Percentiles rank a stretch among this genome's conserved stretches.
These are phyloP conservation scores for Cladorrhinum samala DNA, from an alignment of 495 filamentous ascomycete species.

Conservation along the genomic window DNA sequence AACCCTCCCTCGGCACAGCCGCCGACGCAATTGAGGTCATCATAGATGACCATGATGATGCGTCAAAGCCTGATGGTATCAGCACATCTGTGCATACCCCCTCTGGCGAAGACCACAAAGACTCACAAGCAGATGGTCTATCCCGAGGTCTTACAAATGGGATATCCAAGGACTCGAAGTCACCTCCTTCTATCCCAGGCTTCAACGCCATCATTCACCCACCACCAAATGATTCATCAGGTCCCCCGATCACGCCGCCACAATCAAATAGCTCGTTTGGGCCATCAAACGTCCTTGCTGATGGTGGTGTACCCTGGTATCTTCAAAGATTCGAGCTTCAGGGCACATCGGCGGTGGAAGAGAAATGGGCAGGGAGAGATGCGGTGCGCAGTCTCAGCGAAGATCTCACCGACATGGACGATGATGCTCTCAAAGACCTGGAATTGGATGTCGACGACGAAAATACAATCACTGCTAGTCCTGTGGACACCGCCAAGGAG, in stretches of 20 bases:
- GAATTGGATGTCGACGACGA: slow-evolving; percentile 38
- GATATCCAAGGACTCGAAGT: slow-evolving; percentile 27
- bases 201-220: slow-evolving; percentile 11
- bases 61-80: slow-evolving; percentile 29
- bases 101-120: slow-evolving; percentile 12
- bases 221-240: slow-evolving; percentile 11
- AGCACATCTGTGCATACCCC: slow-evolving; percentile 19
- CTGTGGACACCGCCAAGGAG: neutral
- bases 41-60: slow-evolving; percentile 27
- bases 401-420: slow-evolving; percentile 81
- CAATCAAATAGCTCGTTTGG: slow-evolving; percentile 44
- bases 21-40: slow-evolving; percentile 38
- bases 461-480: slow-evolving; percentile 2
- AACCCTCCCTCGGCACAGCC: slow-evolving; percentile 2
- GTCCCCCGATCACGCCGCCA: slow-evolving; percentile 39
- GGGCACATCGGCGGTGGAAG: slow-evolving; percentile 63
- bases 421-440: slow-evolving; percentile 68
- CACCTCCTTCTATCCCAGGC: slow-evolving; percentile 33
- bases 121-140: slow-evolving; percentile 7
- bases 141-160: slow-evolving; percentile 23
- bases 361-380: slow-evolving; percentile 71
- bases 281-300: slow-evolving; percentile 49
- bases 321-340: slow-evolving; percentile 71
- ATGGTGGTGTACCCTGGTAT: slow-evolving; percentile 85
- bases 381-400: slow-evolving; percentile 74